These are phyloP conservation scores for Penicillium parvum DNA, from an alignment of 495 filamentous ascomycete genomes.

Conservation along the genomic window DNA sequence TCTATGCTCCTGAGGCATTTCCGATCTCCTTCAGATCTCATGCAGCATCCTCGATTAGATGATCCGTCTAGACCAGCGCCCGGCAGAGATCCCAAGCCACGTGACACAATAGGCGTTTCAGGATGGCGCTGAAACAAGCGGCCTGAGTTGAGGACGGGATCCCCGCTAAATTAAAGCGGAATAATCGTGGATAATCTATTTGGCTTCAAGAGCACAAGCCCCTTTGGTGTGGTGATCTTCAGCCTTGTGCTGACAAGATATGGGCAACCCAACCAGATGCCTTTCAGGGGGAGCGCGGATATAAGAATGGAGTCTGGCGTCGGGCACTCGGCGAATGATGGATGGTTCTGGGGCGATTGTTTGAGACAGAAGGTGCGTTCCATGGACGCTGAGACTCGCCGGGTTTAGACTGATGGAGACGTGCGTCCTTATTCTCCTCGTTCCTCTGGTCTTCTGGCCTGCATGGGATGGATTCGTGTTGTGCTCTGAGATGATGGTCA, in stretches of 20 bases:
- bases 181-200: not conserved
- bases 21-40: not conserved
- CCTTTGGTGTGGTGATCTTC: not conserved
- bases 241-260: not conserved
- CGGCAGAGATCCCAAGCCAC: slow-evolving; percentile 3
- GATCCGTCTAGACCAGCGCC: not conserved
- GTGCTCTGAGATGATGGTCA: too few relatives aligned
- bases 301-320: not conserved
- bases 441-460: too few relatives aligned
- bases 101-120: slow-evolving; percentile 12
- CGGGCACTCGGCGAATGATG: not conserved
- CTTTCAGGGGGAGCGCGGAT: slow-evolving; percentile 7
- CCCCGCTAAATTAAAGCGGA: too few relatives aligned
- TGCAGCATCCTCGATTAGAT: not conserved
- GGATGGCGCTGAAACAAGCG: slow-evolving; percentile 8
- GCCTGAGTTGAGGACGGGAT: slow-evolving; percentile 1
- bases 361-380: slow-evolving; percentile 16
- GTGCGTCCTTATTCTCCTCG: not conserved
- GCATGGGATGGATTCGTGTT: too few relatives aligned
- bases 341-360: not conserved
- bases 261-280: not conserved
- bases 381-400: slow-evolving; percentile 2
- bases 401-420: not conserved
- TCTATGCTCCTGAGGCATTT: not conserved
- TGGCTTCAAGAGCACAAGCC: not conserved